A percentile compares a stretch with the other conserved stretches of the same genome.
These are phyloP conservation scores for Xylaria digitata DNA, from an alignment of 2,329 filamentous ascomycete species.

Conservation along the genomic window DNA sequence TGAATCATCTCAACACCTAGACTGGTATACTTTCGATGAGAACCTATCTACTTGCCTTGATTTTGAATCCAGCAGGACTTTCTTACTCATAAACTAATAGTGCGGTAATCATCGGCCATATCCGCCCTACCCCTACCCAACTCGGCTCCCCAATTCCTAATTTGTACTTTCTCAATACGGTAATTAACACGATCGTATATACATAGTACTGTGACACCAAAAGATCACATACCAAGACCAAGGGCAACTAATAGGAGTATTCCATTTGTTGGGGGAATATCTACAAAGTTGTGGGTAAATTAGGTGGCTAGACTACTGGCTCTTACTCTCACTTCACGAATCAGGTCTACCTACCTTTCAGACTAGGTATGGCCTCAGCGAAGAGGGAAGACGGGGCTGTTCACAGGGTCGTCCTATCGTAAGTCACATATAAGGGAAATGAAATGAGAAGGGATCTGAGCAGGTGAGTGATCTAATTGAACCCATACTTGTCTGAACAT, in stretches of 20 bases:
- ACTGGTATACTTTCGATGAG: neutral
- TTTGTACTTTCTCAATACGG: no score
- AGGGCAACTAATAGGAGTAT: slow-evolving; percentile 10
- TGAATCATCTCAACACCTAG: neutral
- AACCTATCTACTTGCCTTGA: neutral
- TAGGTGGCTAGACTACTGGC: neutral
- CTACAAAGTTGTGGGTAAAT: neutral
- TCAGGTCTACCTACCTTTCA: no score
- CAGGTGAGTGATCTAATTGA: no score
- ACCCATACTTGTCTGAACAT: no score
- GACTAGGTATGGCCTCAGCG: neutral
- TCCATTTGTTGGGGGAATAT: neutral
- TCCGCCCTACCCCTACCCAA: neutral
- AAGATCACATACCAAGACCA: neutral
- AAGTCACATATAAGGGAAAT: no score
- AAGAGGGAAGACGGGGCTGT: neutral
- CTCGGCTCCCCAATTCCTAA: neutral
- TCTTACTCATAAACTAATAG: no score
- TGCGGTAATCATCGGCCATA: neutral
- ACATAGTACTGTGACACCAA: no score
- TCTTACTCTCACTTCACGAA: no score
- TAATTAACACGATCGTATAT: no score
- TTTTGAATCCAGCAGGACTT: neutral
- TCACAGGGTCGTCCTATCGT: neutral
- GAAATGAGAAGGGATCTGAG: no score